Evolutionary conservation across 73 alveolate genomes (phyloP), one percentile per base, ranked within the genome.

Genomic region (Breviolum minutum): DNA sequence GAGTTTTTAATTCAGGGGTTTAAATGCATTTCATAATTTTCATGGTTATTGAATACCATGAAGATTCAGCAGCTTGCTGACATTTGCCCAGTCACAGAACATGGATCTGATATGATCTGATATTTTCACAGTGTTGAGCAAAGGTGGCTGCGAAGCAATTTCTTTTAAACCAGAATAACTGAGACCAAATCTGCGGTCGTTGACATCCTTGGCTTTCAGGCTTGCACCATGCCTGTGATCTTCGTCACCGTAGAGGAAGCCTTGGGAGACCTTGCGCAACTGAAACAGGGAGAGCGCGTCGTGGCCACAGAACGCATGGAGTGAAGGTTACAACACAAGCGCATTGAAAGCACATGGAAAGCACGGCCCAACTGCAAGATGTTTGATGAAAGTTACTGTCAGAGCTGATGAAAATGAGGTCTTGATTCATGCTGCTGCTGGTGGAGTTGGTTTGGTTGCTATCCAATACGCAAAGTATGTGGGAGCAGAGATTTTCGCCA

Each of bases 401-500:
- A 8, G 63, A 8, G 54, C 13, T 27, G 26, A 20, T 80, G 29
- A 10, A 2, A 26, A 2, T 22, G 63, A 92, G 91, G 98, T 94
- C 94, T 64, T 94, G 90, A 94, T 94, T 69, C 99, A 94, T 32
- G 99, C 99, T 13, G 99, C 99, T 5, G 94, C 99, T 7, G 99
- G 99, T 26, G 99, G 99, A 20, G 99, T 94, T 69, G 99, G 99
- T 16, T 40, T 95, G 85, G 94, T 81, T 63, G 99, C 99, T 12
- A 81, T 95, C 85, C 99, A 95, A 26, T 95, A 80, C 40, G 94
- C 95, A 70, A 70, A 80, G 87, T 40, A 40, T 20, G 95, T 95
- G 73, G 99, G 99, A n/a, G 99, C 99, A 74, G 99, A 80, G 87
- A 94, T 95, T 13, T 95, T 63, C 27, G 99, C 99, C 81, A 95